phyloP scores from a whole-genome alignment of 805 yeast species.

The Spencermartinsiella europaea region DNA sequence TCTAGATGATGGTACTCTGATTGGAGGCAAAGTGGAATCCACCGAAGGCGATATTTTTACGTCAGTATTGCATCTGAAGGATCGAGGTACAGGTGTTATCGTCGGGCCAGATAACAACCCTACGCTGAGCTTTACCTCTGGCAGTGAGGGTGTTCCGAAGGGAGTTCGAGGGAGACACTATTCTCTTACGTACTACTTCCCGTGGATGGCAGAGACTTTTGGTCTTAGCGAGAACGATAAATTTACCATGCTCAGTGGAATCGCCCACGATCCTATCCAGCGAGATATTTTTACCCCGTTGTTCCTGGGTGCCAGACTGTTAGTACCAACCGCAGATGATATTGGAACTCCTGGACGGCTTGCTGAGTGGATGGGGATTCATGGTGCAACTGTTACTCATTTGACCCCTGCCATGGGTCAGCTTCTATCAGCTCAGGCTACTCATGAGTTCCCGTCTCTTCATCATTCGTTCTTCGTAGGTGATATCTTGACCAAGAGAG shows the following conservation, averaged over 20 bases:
- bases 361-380: slow-evolving; percentile 94
- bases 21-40: slow-evolving; percentile 40
- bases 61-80: slow-evolving; percentile 41
- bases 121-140: slow-evolving; percentile 92
- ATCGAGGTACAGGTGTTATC: slow-evolving; percentile 71
- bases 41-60: slow-evolving; percentile 46
- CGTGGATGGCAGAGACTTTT: slow-evolving; percentile 94
- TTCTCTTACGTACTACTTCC: slow-evolving; percentile 94
- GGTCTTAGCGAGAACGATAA: slow-evolving; percentile 71
- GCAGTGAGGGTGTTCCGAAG: slow-evolving; percentile 97
- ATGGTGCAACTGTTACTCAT: slow-evolving; percentile 93
- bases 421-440: slow-evolving; percentile 89
- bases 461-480: slow-evolving; percentile 99
- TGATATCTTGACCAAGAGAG: slow-evolving; percentile 94
- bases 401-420: slow-evolving; percentile 99
- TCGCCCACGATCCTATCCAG: slow-evolving; percentile 99
- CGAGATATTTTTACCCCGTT: slow-evolving; percentile 98
- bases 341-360: slow-evolving; percentile 97
- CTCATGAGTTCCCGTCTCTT: slow-evolving; percentile 73
- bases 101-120: slow-evolving; percentile 99
- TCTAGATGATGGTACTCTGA: slow-evolving; percentile 64
- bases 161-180: slow-evolving; percentile 98
- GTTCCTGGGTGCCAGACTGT: slow-evolving; percentile 86
- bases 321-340: slow-evolving; percentile 94
- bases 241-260: slow-evolving; percentile 97